Evolutionary conservation across 1,284 basidiomycete species (phyloP).

Genomic region (Athelia psychrophila): DNA sequence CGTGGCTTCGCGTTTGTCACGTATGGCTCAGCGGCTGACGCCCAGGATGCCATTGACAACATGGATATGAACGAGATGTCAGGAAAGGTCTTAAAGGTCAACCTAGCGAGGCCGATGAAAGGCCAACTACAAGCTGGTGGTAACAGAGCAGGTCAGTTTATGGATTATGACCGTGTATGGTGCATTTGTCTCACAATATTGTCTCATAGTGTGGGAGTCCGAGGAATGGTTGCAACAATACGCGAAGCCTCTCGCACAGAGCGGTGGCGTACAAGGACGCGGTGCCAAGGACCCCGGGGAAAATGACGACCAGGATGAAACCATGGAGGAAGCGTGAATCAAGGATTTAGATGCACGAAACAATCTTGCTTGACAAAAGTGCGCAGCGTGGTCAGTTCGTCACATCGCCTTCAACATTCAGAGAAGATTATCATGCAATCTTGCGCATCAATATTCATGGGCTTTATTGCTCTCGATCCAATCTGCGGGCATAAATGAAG

Average conservation of each 20-base stretch:
- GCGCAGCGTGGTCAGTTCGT: constrained; percentile 23
- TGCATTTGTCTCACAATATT: constrained; percentile 1
- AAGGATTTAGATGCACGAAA: too few relatives aligned
- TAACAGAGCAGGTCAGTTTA: constrained; percentile 68
- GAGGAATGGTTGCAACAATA: constrained; percentile 79
- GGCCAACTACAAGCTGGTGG: constrained; percentile 57
- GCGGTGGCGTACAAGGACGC: constrained; percentile 68
- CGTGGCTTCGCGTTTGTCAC: constrained; percentile 83
- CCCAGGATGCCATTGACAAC: constrained; percentile 85
- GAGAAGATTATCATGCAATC: too few relatives aligned
- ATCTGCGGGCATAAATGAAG: too few relatives aligned
- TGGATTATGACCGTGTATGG: constrained; percentile 5
- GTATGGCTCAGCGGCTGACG: constrained; percentile 70
- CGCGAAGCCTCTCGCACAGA: constrained; percentile 67
- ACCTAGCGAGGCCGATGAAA: constrained; percentile 73
- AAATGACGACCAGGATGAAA: constrained; percentile 38
- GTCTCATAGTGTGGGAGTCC: constrained; percentile 74
- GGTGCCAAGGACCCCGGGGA: constrained; percentile 24
- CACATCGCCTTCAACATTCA: too few relatives aligned
- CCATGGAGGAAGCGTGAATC: constrained; percentile 53
- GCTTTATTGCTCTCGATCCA: too few relatives aligned
- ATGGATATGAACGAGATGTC: constrained; percentile 83
- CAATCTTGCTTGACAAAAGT: too few relatives aligned
- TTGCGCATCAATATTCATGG: too few relatives aligned
- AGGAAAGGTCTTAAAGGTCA: constrained; percentile 75